Conservation (phyloP, 257 asterid genomes). For the Leonotis leonurus region DNA sequence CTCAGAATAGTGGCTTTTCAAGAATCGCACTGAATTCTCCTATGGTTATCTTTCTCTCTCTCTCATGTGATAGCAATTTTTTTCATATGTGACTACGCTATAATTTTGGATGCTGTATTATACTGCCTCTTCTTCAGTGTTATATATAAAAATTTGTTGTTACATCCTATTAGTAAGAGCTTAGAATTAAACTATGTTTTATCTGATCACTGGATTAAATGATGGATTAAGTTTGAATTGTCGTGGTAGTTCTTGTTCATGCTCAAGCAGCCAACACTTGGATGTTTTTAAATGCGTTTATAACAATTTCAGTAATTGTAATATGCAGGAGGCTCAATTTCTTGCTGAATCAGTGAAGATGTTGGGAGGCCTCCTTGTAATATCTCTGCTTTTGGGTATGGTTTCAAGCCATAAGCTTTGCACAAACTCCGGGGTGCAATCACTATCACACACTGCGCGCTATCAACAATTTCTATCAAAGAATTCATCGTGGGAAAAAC, state of each 20-base stretch:
- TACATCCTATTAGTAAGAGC: neutral
- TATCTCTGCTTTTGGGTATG: conserved; percentile 30
- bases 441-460: conserved; percentile 62
- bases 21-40: neutral
- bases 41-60: neutral
- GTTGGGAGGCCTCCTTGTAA: conserved; percentile 23
- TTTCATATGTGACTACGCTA: neutral
- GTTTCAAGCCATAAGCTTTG: conserved; percentile 55
- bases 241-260: neutral
- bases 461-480: conserved; percentile 36
- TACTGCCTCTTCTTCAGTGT: neutral
- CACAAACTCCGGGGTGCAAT: conserved; percentile 48
- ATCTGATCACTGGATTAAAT: neutral
- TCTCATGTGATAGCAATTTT: neutral
- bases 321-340: conserved; percentile 22
- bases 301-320: neutral
- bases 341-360: conserved; percentile 16
- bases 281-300: neutral
- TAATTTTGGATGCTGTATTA: neutral
- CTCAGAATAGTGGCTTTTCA: neutral
- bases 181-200: neutral
- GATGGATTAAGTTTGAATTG: neutral
- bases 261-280: neutral
- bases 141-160: neutral
- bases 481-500: conserved; percentile 48